Evolutionary conservation across 257 asterid species (phyloP), one percentile per base, ranked within the genome.

Genomic region (Voacanga thouarsii): DNA sequence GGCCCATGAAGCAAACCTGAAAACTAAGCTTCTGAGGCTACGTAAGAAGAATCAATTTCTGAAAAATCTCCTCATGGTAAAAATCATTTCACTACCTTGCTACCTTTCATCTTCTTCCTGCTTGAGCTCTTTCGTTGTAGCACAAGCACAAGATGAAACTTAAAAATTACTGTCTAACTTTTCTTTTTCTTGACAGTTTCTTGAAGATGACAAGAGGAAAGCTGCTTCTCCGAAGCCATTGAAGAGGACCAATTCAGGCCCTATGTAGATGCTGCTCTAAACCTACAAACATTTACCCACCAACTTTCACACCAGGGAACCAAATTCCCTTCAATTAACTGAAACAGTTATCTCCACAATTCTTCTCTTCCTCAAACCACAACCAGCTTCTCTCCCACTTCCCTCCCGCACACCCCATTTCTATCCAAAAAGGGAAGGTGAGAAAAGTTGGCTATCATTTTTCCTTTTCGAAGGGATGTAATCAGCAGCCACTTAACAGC

Each of bases 221-320:
- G 59, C 76, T 53, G 23, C 60, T 74, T 75, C 41, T 19, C 81
- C 80, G 26, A 39, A 82, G 56, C 80, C 79, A 76, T 43, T 74
- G 72, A 79, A 72, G 74, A 80, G 86, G 78, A 65, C 85, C 63
- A 78, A 78, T 44, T 80, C 85, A 78, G 81, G 85, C 70, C 84
- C 83, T 12, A 26, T 74, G 53, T 44, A 63, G 77, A 74, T 77
- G 59, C 75, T 37, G 67, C 30, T 66, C 28, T 16, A 26, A 33
- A 37, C 24, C 44, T 44, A 66, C 11, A n/a, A n/a, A n/a, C 65
- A 59, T n/a, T 59, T n/a, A 30, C 7, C 45, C 26, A 66, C 47
- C 23, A 15, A 16, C 50, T 67, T 39, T 10, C 45, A 66, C 1
- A 2, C 72, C 26, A 16, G 39, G n/a, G 44, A 65, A 33, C 71